Base-by-base conservation (phyloP, 2,329 filamentous ascomycete species). In the Phialophora tarda region DNA sequence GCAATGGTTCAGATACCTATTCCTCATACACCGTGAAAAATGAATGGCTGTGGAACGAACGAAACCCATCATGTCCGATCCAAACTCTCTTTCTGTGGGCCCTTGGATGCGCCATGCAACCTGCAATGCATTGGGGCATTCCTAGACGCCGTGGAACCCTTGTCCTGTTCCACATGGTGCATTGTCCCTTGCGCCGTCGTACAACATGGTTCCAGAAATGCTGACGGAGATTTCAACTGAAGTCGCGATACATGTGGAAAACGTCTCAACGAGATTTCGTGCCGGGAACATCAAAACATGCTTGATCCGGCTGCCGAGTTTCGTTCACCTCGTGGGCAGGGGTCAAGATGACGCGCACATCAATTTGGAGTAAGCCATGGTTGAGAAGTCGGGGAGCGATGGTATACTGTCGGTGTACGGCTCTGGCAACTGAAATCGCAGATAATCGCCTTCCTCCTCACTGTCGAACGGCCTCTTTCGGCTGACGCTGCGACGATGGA, bases 291-390 rank as follows among this genome's bases (percentile, higher is more conserved):
- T 54, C 26, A 7, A 54, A 28, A 26, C 30, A 32, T 50, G 44
- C 38, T 57, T 34, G 38, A 48, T 34, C 26, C 28, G 34, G 54
- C 32, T 10, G 5, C 17, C n/a, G 61, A n/a, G 32, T 30, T 14
- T 59, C 24, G 51, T 11, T 34, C 23, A 21, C 3, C 30, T 54
- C 30, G n/a, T 34, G 24, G 23, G 21, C 21, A 8, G 51, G 44
- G 41, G 14, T 71, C 63, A 71, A 17, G 68, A 71, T 24, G 69
- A 71, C 54, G 70, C 71, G 53, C 70, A 71, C 12, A 73, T 58
- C 50, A 67, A 32, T 61, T 71, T 71, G 24, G 71, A 69, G 21
- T 63, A 65, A 5, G 65, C 63, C n/a, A 59, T 63, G 12, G 68
- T 53, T 23, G 69, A 70, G 47, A 69, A 68, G 30, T 71, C 69